phyloP scores from a whole-genome alignment of 352 stramenopile species.

The Phytophthora megakarya region DNA sequence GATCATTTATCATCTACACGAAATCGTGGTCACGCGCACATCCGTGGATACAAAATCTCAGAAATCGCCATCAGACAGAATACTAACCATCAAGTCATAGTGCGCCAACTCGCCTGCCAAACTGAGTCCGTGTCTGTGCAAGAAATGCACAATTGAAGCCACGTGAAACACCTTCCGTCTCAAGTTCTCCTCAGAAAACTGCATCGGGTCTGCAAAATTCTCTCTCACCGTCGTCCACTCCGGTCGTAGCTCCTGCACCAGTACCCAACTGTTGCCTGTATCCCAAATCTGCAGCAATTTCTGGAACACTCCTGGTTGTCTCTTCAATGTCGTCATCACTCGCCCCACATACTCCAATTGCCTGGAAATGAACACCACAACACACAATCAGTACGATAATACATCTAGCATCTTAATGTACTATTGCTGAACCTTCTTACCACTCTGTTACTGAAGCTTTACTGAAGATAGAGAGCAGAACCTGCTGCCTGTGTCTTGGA shows the following conservation, averaged over 20 bases:
- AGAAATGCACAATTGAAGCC: conserved; percentile 57
- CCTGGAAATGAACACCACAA: conserved; percentile 17
- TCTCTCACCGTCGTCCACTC: conserved; percentile 40
- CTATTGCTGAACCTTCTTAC: conserved; percentile 27
- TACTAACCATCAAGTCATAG: conserved; percentile 55
- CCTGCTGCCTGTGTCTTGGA: conserved; percentile 29
- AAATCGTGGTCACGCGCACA: conserved; percentile 16
- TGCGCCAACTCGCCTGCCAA: conserved; percentile 54
- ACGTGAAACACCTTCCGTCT: conserved; percentile 57
- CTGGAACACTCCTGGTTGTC: conserved; percentile 47
- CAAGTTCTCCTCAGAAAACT: conserved; percentile 52
- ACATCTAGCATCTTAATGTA: too few relatives aligned
- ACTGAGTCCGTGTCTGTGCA: conserved; percentile 58
- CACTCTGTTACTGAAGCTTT: conserved; percentile 46
- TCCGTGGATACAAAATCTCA: conserved; percentile 6
- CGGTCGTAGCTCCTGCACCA: conserved; percentile 53
- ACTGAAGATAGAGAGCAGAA: conserved; percentile 45
- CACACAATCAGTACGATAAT: not conserved
- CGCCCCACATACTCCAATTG: conserved; percentile 55
- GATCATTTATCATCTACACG: conserved; percentile 42
- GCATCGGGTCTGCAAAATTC: conserved; percentile 19
- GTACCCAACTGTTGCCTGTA: conserved; percentile 54
- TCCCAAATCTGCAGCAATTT: conserved; percentile 56
- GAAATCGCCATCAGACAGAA: not conserved
- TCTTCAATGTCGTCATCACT: conserved; percentile 39